A percentile compares a stretch with the other conserved stretches of the same genome.
Evolutionary conservation across 179 eudicot species (phyloP).

Genomic region (Camellia oleifera): DNA sequence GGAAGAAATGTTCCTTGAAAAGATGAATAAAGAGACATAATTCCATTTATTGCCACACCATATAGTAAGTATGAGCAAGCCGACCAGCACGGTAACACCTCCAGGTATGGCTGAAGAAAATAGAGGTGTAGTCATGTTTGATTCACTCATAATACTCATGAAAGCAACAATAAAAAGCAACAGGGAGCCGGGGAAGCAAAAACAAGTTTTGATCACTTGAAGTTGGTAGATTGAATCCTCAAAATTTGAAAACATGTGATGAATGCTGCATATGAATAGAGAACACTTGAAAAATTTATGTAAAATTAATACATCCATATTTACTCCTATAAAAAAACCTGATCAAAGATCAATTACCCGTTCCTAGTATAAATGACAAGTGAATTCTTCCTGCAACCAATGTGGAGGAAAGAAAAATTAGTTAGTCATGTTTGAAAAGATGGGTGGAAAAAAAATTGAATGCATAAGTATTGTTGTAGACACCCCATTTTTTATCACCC

Average conservation of each 20-base stretch:
- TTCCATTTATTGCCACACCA: neutral
- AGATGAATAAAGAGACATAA: neutral
- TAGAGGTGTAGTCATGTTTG: neutral
- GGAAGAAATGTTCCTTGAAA: constrained; percentile 25
- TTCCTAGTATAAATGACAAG: constrained; percentile 1
- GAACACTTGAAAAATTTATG: too few relatives aligned
- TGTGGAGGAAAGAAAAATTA: neutral
- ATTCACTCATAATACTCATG: neutral
- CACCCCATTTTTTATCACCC: too few relatives aligned
- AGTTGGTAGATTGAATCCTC: neutral
- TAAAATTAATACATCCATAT: too few relatives aligned
- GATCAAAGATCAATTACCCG: constrained; percentile 9
- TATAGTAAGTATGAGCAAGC: neutral
- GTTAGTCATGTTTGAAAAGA: neutral
- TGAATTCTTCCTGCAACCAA: neutral
- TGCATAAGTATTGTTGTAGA: too few relatives aligned
- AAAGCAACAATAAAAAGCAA: neutral
- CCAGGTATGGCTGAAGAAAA: neutral
- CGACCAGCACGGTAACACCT: neutral
- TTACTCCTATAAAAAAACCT: neutral
- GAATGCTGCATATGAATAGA: too few relatives aligned
- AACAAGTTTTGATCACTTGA: too few relatives aligned
- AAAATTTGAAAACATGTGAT: too few relatives aligned
- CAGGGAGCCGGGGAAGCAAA: too few relatives aligned
- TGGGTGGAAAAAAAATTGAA: too few relatives aligned